Evolutionary conservation across 2,329 filamentous ascomycete species (phyloP).

Genomic region (Simplicillium aogashimaense): DNA sequence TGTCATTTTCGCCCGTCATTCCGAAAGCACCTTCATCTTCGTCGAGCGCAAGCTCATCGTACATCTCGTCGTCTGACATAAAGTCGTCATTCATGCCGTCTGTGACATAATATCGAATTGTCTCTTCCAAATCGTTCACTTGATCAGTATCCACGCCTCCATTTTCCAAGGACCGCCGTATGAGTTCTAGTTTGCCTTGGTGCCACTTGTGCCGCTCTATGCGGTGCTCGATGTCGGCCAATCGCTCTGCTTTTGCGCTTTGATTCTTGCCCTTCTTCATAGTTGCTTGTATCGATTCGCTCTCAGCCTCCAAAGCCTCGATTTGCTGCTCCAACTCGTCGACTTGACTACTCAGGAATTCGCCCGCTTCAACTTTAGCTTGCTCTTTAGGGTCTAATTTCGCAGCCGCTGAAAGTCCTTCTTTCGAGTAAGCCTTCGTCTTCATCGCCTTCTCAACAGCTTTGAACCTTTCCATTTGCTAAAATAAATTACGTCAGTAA

Average conservation of each 20-base stretch:
- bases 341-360: constrained; percentile 79
- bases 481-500: constrained; percentile 12
- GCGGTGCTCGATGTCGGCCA: constrained; percentile 73
- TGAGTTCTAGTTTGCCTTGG: constrained; percentile 81
- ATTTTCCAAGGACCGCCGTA: constrained; percentile 85
- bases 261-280: constrained; percentile 96
- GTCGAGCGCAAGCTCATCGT: constrained; percentile 86
- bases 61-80: constrained; percentile 88
- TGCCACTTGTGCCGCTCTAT: constrained; percentile 97
- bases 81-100: constrained; percentile 84
- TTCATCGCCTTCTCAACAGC: constrained; percentile 99
- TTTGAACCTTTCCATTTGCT: constrained; percentile 99
- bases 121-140: constrained; percentile 81
- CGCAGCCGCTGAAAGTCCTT: constrained; percentile 81
- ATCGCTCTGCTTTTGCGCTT: constrained; percentile 69
- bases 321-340: constrained; percentile 92
- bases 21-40: constrained; percentile 87
- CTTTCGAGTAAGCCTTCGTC: constrained; percentile 98
- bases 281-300: constrained; percentile 73
- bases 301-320: constrained; percentile 83
- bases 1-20: constrained; percentile 70
- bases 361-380: constrained; percentile 78
- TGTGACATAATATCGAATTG: constrained; percentile 89
- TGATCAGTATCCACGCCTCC: constrained; percentile 80
- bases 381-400: constrained; percentile 97